Evolutionary conservation across 2,329 filamentous ascomycete genomes (phyloP).

Genomic region (Bipolaris zeicola): DNA sequence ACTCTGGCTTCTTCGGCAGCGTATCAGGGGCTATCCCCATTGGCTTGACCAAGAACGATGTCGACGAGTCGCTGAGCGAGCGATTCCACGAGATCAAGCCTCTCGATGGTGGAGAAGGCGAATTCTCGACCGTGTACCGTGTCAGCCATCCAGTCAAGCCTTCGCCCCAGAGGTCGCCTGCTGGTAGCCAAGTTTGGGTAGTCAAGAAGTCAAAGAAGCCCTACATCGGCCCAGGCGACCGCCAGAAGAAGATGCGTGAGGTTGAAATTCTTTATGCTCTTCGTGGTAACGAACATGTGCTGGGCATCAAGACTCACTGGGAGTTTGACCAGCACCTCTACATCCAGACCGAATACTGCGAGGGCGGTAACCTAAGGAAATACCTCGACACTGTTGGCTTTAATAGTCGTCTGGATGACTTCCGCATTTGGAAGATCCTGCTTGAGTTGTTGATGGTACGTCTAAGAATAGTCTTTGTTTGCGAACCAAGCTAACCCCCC

Average conservation of each 20-base stretch:
- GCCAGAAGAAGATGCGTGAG: slow-evolving; percentile 83
- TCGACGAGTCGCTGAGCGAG: slow-evolving; percentile 74
- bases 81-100: slow-evolving; percentile 76
- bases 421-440: slow-evolving; percentile 97
- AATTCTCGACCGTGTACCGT: slow-evolving; percentile 91
- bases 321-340: slow-evolving; percentile 85
- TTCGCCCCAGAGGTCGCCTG: slow-evolving; percentile 34
- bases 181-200: slow-evolving; percentile 68
- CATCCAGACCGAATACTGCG: slow-evolving; percentile 97
- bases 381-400: slow-evolving; percentile 84
- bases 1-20: slow-evolving; percentile 63
- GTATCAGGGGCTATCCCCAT: slow-evolving; percentile 64
- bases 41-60: slow-evolving; percentile 70
- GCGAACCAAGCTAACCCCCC: slow-evolving; percentile 30
- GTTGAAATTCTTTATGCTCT: slow-evolving; percentile 79
- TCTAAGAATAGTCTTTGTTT: slow-evolving; percentile 20
- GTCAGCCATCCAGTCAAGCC: slow-evolving; percentile 61
- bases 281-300: slow-evolving; percentile 79
- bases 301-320: slow-evolving; percentile 86
- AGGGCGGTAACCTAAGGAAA: slow-evolving; percentile 85
- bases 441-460: slow-evolving; percentile 82
- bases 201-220: slow-evolving; percentile 91
- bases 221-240: slow-evolving; percentile 77
- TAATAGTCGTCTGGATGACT: slow-evolving; percentile 89
- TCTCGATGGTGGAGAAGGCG: slow-evolving; percentile 78